Evolutionary conservation across 345 rosid genomes (phyloP).

Genomic region (Rhodomyrtus tomentosa): DNA sequence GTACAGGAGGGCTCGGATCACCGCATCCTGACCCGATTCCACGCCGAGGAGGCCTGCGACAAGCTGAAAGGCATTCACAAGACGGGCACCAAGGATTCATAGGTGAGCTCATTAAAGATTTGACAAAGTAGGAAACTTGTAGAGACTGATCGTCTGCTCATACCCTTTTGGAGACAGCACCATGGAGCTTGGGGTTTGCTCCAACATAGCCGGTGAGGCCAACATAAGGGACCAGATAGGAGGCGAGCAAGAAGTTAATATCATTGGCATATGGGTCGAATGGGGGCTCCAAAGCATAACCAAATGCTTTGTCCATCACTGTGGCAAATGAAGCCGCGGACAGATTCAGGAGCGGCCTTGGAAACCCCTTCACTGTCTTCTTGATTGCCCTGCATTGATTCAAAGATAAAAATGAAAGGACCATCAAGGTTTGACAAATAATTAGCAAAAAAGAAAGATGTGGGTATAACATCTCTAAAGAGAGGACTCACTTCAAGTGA

Average conservation of each 20-base stretch:
- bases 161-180: constrained; percentile 41
- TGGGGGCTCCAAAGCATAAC: constrained; percentile 36
- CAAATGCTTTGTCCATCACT: constrained; percentile 44
- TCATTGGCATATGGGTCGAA: constrained; percentile 58
- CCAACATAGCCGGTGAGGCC: constrained; percentile 83
- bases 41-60: constrained; percentile 77
- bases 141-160: neutral
- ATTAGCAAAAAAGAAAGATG: neutral
- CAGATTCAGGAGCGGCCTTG: constrained; percentile 69
- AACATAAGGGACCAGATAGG: constrained; percentile 68
- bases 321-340: constrained; percentile 44
- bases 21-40: constrained; percentile 78
- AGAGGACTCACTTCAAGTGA: constrained; percentile 43
- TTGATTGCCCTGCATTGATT: constrained; percentile 46
- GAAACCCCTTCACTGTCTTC: constrained; percentile 52
- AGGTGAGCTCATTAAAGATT: neutral
- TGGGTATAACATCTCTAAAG: neutral
- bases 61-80: constrained; percentile 20
- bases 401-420: no score
- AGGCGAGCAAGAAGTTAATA: constrained; percentile 56
- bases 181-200: constrained; percentile 46
- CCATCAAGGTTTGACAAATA: neutral
- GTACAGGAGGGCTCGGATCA: constrained; percentile 48
- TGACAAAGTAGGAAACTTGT: no score
- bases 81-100: neutral